Conservation (phyloP, 2,329 filamentous ascomycete genomes). For the Pyricularia pennisetigena region DNA sequence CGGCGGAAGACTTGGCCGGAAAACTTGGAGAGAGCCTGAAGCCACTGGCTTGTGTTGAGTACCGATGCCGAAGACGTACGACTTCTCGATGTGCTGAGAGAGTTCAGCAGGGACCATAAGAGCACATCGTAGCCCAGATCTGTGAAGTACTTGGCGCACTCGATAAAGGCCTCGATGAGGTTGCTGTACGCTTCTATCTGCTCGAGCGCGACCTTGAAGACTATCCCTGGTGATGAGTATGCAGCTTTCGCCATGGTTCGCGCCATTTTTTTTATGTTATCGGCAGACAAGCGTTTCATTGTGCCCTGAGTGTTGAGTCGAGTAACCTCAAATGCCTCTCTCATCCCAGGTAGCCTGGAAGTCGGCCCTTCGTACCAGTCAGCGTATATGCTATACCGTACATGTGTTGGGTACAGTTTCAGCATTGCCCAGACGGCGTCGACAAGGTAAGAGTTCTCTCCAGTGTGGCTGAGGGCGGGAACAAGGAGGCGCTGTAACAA, state of each 20-base stretch:
- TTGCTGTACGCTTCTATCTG: slow-evolving; percentile 94
- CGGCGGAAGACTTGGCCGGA: slow-evolving; percentile 82
- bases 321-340: slow-evolving; percentile 66
- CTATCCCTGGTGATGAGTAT: slow-evolving; percentile 79
- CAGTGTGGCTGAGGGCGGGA: slow-evolving; percentile 78
- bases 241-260: slow-evolving; percentile 87
- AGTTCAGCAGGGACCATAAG: slow-evolving; percentile 82
- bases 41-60: slow-evolving; percentile 78
- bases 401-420: slow-evolving; percentile 63
- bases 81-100: slow-evolving; percentile 50
- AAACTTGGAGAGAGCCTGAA: slow-evolving; percentile 83
- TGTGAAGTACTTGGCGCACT: slow-evolving; percentile 91
- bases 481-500: slow-evolving; percentile 77
- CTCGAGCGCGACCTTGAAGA: slow-evolving; percentile 79
- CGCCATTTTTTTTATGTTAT: slow-evolving; percentile 79
- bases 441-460: slow-evolving; percentile 72
- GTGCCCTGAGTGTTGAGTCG: slow-evolving; percentile 72
- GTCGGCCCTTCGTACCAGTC: slow-evolving; percentile 83
- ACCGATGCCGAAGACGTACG: slow-evolving; percentile 53
- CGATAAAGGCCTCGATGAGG: slow-evolving; percentile 87
- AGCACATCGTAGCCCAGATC: slow-evolving; percentile 87
- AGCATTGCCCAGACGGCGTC: slow-evolving; percentile 82
- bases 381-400: slow-evolving; percentile 80
- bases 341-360: slow-evolving; percentile 69
- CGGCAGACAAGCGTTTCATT: slow-evolving; percentile 81